A percentile compares a stretch with the other conserved stretches of the same genome.
Conservation (phyloP, 371 early-diverging fungal genomes). For the Rhizopus microsporus region DNA sequence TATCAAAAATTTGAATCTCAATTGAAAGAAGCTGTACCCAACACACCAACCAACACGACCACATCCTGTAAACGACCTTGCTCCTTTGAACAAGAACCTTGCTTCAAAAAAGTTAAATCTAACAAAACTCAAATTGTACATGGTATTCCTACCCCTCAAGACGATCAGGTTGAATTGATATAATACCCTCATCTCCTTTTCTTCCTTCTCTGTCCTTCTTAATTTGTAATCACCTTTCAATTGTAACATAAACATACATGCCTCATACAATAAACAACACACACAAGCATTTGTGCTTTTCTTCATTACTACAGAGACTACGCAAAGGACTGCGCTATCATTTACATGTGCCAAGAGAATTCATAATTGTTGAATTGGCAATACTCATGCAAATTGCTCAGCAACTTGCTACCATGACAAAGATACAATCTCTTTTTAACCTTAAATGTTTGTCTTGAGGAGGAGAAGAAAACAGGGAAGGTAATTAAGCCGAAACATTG, state of each 20-base stretch:
- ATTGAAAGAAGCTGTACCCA: conserved; percentile 25
- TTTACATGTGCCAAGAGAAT: too few relatives aligned
- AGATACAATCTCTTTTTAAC: too few relatives aligned
- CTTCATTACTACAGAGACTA: too few relatives aligned
- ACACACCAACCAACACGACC: background rate
- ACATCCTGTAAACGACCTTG: conserved; percentile 1
- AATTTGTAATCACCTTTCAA: conserved; percentile 1
- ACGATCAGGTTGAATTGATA: conserved; percentile 27
- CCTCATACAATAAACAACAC: background rate
- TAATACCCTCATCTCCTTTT: conserved; percentile 11
- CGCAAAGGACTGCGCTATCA: too few relatives aligned
- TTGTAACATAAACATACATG: conserved; percentile 2
- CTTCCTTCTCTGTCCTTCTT: background rate
- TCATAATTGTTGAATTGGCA: too few relatives aligned
- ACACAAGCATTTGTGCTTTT: too few relatives aligned
- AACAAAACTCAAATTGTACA: conserved; percentile 7
- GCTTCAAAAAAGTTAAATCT: conserved; percentile 17
- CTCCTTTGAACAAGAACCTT: conserved; percentile 8
- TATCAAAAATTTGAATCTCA: conserved; percentile 40
- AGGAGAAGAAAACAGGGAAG: too few relatives aligned
- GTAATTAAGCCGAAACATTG: too few relatives aligned
- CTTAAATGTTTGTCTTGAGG: too few relatives aligned
- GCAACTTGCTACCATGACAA: too few relatives aligned
- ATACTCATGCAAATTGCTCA: too few relatives aligned
- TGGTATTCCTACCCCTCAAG: conserved; percentile 32